Evolutionary conservation across 768 basidiomycete species (phyloP).

Genomic region (Tephrocybe rancida): DNA sequence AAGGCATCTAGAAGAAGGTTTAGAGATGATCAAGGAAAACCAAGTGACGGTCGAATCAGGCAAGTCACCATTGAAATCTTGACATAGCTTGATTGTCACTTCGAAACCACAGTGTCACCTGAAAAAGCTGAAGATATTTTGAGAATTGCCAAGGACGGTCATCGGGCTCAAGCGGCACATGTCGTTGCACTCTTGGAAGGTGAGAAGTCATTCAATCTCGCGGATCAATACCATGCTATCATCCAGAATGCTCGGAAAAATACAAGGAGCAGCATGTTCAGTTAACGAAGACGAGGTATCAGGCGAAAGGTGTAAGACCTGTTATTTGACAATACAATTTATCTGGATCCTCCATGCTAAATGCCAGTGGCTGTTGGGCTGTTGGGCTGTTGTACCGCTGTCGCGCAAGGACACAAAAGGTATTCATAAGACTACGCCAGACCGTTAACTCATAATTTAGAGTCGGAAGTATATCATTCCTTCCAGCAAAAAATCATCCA

Average conservation of each 20-base stretch:
- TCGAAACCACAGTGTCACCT: constrained; percentile 1
- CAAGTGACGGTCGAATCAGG: constrained; percentile 4
- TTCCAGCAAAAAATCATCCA: no score
- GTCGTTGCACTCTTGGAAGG: constrained; percentile 14
- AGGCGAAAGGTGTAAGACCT: not conserved
- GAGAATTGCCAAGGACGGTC: constrained; percentile 10
- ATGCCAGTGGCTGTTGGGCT: no score
- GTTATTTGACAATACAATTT: not conserved
- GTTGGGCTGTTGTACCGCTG: no score
- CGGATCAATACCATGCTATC: constrained; percentile 4
- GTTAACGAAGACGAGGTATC: not conserved
- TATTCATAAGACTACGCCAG: no score
- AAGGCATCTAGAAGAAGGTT: constrained; percentile 5
- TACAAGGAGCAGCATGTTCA: constrained; percentile 6
- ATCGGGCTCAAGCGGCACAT: constrained; percentile 12
- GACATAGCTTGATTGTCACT: not conserved
- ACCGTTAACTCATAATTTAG: no score
- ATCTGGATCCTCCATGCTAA: no score
- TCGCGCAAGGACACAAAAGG: no score
- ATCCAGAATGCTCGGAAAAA: constrained; percentile 8
- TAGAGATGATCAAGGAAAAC: constrained; percentile 2
- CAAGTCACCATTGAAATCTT: not conserved
- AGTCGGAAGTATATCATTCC: no score
- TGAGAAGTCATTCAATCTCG: not conserved
- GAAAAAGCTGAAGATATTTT: constrained; percentile 10